Evolutionary conservation across 768 basidiomycete species (phyloP).

Genomic region (Piloderma croceum): DNA sequence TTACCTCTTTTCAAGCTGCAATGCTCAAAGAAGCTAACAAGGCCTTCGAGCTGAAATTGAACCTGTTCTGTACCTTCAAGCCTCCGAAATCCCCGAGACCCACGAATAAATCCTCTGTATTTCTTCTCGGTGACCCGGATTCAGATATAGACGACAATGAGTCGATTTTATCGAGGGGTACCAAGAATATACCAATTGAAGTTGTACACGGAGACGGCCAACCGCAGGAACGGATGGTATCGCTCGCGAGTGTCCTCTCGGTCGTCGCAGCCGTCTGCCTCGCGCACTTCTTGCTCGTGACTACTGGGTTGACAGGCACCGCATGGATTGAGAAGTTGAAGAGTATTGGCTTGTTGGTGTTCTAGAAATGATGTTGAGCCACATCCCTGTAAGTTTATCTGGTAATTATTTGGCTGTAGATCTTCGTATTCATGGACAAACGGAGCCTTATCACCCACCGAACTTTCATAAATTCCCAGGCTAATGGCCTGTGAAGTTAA

Average conservation of each 20-base stretch:
- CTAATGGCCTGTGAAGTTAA: too few species aligned
- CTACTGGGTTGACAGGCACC: slow-evolving; percentile 42
- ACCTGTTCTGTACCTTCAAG: slow-evolving; percentile 38
- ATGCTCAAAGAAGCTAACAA: slow-evolving; percentile 43
- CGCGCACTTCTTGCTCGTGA: slow-evolving; percentile 43
- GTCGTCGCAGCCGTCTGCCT: slow-evolving; percentile 34
- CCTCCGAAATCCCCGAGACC: slow-evolving; percentile 11
- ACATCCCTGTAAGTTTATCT: too few species aligned
- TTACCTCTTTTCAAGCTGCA: slow-evolving; percentile 25
- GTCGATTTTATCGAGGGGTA: background rate
- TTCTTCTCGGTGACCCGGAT: slow-evolving; percentile 33
- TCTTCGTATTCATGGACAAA: too few species aligned
- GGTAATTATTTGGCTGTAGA: too few species aligned
- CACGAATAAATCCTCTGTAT: slow-evolving; percentile 16
- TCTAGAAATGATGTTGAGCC: background rate
- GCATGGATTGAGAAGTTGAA: slow-evolving; percentile 43
- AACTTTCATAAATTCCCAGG: too few species aligned
- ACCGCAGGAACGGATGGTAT: slow-evolving; percentile 1
- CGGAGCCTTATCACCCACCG: too few species aligned
- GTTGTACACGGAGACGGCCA: too few species aligned
- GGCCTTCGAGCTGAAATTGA: slow-evolving; percentile 46
- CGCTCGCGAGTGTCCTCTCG: slow-evolving; percentile 18
- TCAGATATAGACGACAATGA: slow-evolving; percentile 19
- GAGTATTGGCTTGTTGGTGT: too few species aligned
- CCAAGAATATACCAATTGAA: slow-evolving; percentile 12